Evolutionary conservation across 2,329 filamentous ascomycete species (phyloP), one percentile per base, ranked within the genome.

Genomic region (Dissoconium aciculare): DNA sequence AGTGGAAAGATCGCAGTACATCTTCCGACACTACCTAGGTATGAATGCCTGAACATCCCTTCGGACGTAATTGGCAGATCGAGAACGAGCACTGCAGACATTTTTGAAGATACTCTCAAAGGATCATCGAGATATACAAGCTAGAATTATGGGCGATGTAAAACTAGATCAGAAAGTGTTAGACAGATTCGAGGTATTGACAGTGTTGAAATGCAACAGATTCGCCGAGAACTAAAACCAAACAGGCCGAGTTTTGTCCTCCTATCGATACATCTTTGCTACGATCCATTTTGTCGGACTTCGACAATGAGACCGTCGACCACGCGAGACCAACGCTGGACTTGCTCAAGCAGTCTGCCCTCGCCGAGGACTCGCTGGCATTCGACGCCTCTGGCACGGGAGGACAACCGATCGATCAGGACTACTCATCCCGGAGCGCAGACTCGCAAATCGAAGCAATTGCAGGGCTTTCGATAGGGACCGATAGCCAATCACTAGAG

Each of bases 191-290:
- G n/a, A n/a, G n/a, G n/a, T n/a, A n/a, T n/a, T n/a, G n/a, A n/a
- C n/a, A n/a, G n/a, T n/a, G n/a, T n/a, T n/a, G n/a, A n/a, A n/a
- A n/a, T n/a, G n/a, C n/a, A n/a, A n/a, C n/a, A n/a, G n/a, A n/a
- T n/a, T n/a, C n/a, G n/a, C n/a, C n/a, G n/a, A n/a, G n/a, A n/a
- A n/a, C n/a, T n/a, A n/a, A n/a, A n/a, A n/a, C n/a, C n/a, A n/a
- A n/a, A n/a, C n/a, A 23, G 19, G 8, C 72, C 36, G 70, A 76
- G 40, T 87, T 81, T 47, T 74, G 74, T 49, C 69, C 78, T 14
- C 68, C 76, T 11, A 56, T 94, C 24, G 85, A 94, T 43, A 71
- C 83, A 41, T 69, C 81, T 0, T 66, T 87, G 9, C 69, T 94
- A 35, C 67, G 77, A 32, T 76, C 82, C 3, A 79, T 94, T 29